Evolutionary conservation across 768 basidiomycete genomes (phyloP), one percentile per base, ranked within the genome.

Genomic region (Hortiboletus campestris): DNA sequence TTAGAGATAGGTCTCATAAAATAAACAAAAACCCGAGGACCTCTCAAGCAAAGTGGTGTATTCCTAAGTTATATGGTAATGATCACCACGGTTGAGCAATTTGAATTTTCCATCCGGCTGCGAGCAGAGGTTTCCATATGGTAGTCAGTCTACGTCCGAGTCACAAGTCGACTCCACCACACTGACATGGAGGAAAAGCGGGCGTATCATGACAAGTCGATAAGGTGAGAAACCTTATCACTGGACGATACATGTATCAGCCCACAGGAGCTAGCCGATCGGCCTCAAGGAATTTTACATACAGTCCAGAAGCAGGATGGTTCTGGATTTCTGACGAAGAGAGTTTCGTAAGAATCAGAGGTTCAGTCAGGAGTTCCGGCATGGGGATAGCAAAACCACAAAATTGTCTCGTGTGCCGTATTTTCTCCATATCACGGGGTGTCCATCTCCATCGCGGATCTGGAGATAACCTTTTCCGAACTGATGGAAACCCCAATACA

Each of bases 361-460:
- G 13, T 13, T 34, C 25, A 25, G 25, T 25, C 25, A 25, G 25
- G 25, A 34, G 34, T 6, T n/a, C 17, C 9, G 17, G 36, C 8
- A 39, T n/a, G 38, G n/a, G 17, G n/a, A n/a, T 39, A 13, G 12
- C 25, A 36, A 46, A 31, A 12, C 45, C 29, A 17, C 46, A 13
- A 28, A 49, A 40, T 35, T 35, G 45, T n/a, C 20, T 39, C 35
- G 53, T 34, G 19, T 28, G 16, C 53, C 31, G 34, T 25, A 43
- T 41, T 42, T 46, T 36, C 20, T 10, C 34, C 9, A 36, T 46
- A 16, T 60, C 46, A 57, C 58, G 50, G 57, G 22, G 43, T 59
- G 35, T 34, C 34, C 7, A 49, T 12, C 22, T 6, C 38, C 2
- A 35, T 50, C 60, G 60, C 61, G 66, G 63, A 66, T 66, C 65